Base-by-base conservation (phyloP, 2,329 filamentous ascomycete genomes). In the Colletotrichum filicis region DNA sequence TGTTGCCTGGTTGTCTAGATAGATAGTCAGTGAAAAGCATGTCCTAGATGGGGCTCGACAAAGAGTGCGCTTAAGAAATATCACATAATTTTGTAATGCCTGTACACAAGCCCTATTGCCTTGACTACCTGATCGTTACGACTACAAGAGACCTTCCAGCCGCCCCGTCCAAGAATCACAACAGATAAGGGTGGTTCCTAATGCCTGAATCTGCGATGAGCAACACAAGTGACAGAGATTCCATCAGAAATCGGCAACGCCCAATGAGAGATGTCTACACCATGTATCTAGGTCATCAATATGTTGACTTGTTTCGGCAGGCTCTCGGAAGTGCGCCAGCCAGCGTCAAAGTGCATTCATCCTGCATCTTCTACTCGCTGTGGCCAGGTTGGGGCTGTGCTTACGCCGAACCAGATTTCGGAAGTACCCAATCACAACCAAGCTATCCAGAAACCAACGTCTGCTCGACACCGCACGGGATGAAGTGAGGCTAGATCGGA, bases 1-100 rank as follows among this genome's bases (percentile, higher is more conserved):
- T 71, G 76, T 88, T 4, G 79, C 76, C 8, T 90, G 87, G 86
- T 75, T 89, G 16, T 71, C 71, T 73, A 64, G 16, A 28, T 2
- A 64, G 16, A 19, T 2, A 55, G 16, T 26, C 1, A n/a, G 24
- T 6, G 24, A 30, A 14, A 26, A 37, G 37, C 16, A 3, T 5
- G 4, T 2, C 11, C 2, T 24, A 24, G 22, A 19, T 14, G 19
- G 9, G 12, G 62, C n/a, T 26, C 19, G 32, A 11, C 55, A 6
- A 16, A 2, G 12, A 19, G 1, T 16, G 11, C 32, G 12, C 8
- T 65, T 30, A 0, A 35, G 71, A 66, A n/a, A 53, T 19, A 19
- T 1, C 5, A 67, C 28, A 57, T 32, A 19, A 59, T 28, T 14
- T 26, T 52, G 35, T 52, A 66, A 60, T 65, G 24, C 49, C n/a